Percentiles rank a stretch among this genome's conserved stretches.
Conservation (phyloP, 2,329 filamentous ascomycete species). For the Trichoderma cornu-damae region DNA sequence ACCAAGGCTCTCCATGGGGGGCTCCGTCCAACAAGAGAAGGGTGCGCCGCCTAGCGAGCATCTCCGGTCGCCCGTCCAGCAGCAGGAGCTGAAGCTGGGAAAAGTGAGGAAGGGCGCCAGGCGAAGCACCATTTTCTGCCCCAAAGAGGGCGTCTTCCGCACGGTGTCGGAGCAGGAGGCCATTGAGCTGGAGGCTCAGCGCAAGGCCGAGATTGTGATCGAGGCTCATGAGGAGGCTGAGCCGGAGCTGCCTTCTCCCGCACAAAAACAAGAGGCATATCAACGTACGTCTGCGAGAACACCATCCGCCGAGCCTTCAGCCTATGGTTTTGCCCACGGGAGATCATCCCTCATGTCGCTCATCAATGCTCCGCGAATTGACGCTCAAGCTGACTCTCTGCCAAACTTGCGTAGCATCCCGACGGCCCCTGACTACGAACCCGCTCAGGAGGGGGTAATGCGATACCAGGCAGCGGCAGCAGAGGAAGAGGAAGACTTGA, state of each 20-base stretch:
- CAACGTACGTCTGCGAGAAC: constrained; percentile 50
- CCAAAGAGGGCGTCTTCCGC: constrained; percentile 59
- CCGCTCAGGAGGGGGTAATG: constrained; percentile 8
- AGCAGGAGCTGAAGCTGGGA: constrained; percentile 19
- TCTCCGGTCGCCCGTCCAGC: constrained; percentile 25
- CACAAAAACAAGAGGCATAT: constrained; percentile 25
- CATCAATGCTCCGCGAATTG: constrained; percentile 50
- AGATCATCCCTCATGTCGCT: constrained; percentile 58
- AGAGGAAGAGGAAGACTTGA: not conserved
- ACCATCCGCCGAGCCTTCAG: constrained; percentile 57
- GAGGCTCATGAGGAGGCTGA: constrained; percentile 22
- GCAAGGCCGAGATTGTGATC: constrained; percentile 23
- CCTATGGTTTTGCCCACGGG: constrained; percentile 50
- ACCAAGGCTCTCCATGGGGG: constrained; percentile 9
- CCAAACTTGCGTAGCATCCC: constrained; percentile 41
- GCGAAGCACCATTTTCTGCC: constrained; percentile 53
- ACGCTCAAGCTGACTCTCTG: constrained; percentile 32
- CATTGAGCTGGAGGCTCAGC: constrained; percentile 37
- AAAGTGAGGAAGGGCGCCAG: constrained; percentile 39
- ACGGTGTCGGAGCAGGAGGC: constrained; percentile 53
- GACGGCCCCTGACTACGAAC: constrained; percentile 29
- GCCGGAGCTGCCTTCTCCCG: constrained; percentile 6
- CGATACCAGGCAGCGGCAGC: not conserved
- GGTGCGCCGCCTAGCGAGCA: constrained; percentile 23
- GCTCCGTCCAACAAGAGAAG: constrained; percentile 21